Percentiles rank a stretch among this genome's conserved stretches.
Evolutionary conservation across 345 rosid species (phyloP).

Genomic region (Bruguiera parviflora): DNA sequence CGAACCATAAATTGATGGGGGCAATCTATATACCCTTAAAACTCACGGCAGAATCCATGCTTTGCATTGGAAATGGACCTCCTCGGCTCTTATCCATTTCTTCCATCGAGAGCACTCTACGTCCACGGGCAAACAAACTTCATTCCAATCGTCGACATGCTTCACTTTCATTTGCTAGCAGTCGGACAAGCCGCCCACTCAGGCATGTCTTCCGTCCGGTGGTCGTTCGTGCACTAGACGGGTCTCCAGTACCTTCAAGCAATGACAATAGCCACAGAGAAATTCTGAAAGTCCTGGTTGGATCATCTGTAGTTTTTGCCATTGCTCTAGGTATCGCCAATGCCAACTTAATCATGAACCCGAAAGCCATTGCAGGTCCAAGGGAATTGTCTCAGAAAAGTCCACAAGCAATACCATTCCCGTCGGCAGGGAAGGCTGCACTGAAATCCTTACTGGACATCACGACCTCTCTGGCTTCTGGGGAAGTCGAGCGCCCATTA

Average conservation of each 20-base stretch:
- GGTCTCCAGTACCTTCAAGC: conserved; percentile 19
- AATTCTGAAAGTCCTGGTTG: conserved; percentile 18
- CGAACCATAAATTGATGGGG: not conserved
- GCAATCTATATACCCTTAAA: conserved; percentile 1
- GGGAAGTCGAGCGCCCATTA: conserved; percentile 13
- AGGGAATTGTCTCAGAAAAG: conserved; percentile 42
- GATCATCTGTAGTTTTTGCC: conserved; percentile 46
- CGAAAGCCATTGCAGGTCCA: conserved; percentile 42
- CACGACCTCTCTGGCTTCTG: conserved; percentile 41
- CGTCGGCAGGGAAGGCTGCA: conserved; percentile 43
- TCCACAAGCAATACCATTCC: conserved; percentile 17
- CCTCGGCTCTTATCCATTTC: conserved; percentile 13
- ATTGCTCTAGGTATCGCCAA: conserved; percentile 46
- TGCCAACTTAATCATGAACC: conserved; percentile 31
- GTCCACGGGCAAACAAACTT: conserved; percentile 18
- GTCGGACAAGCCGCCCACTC: conserved; percentile 5
- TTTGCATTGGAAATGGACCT: conserved; percentile 28
- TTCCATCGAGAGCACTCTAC: conserved; percentile 13
- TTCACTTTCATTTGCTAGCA: conserved; percentile 5
- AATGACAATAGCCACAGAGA: conserved; percentile 16
- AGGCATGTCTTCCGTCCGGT: conserved; percentile 8
- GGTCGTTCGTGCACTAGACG: conserved; percentile 16
- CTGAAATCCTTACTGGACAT: conserved; percentile 54
- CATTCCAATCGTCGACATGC: conserved; percentile 10
- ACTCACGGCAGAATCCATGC: conserved; percentile 24